phyloP scores from a whole-genome alignment of 208 protist genomes.

The Acanthamoeba rhysodes region DNA sequence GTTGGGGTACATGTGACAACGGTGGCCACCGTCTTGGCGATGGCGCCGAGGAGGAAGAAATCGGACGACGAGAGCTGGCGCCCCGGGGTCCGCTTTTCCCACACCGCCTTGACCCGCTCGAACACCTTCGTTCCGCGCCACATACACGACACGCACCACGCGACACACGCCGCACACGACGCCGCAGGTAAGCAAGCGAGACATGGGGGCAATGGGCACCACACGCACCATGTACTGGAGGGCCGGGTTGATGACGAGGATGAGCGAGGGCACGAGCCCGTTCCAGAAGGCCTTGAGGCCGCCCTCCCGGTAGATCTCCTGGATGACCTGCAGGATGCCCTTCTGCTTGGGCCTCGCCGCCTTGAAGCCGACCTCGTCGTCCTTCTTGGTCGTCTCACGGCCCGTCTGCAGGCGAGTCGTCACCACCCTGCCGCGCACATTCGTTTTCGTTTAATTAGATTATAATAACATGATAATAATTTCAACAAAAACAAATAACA shows the following conservation, averaged over 20 bases:
- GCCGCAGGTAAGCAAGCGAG: neutral
- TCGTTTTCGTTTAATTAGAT: neutral
- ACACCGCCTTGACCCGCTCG: conserved; percentile 45
- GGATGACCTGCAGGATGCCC: conserved; percentile 29
- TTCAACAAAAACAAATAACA: too few species aligned
- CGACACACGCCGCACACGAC: neutral
- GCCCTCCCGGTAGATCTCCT: conserved; percentile 68
- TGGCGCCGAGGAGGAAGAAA: conserved; percentile 72
- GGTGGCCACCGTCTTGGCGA: conserved; percentile 74
- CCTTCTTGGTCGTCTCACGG: conserved; percentile 61
- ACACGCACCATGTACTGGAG: conserved; percentile 72
- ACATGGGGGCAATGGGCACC: neutral
- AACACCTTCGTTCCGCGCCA: neutral
- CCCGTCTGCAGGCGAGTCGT: conserved; percentile 67
- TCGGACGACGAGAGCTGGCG: conserved; percentile 9
- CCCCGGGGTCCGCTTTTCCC: conserved; percentile 11
- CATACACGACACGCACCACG: neutral
- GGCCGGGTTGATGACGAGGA: conserved; percentile 75
- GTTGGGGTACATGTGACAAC: conserved; percentile 61
- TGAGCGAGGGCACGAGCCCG: conserved; percentile 49
- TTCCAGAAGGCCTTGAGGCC: conserved; percentile 65
- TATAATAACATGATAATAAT: too few species aligned
- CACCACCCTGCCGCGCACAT: conserved; percentile 41
- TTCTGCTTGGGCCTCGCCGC: neutral
- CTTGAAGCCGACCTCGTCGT: conserved; percentile 45